Base-by-base conservation (phyloP, 371 early-diverging fungal genomes). In the Lichtheimia ornata region DNA sequence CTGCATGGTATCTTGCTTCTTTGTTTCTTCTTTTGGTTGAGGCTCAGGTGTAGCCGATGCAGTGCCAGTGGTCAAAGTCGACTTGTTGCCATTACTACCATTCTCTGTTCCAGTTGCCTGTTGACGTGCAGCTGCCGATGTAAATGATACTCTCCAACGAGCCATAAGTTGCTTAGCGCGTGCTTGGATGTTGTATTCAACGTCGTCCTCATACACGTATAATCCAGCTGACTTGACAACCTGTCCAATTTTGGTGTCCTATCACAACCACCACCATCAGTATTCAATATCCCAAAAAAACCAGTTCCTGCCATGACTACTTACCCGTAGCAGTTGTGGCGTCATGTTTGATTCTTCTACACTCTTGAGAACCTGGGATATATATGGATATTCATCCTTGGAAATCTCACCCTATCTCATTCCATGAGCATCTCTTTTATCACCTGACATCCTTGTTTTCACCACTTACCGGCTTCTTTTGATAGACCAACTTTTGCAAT, bases 161-260 rank as follows among this genome's bases (percentile, higher is more conserved):
- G 60, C 65, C 75, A 76, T 73, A 53, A 80, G 45, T 50, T 71
- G 69, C 12, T 69, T 73, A 35, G 72, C 73, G 18, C 81, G 81
- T 17, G 72, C 72, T 50, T 68, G 71, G 40, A 80, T 70, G 27
- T 70, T 67, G 62, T 62, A 68, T 20, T 73, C 67, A 14, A 54
- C 53, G 15, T 78, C 78, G 52, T 71, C 59, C 28, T 74, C 75
- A 63, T 68, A 82, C 17, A 62, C 64, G 56, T 78, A 76, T 14
- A 59, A 56, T 40, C 67, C 71, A 15, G 75, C 82, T 17, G 73
- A 69, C 53, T 78, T 82, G 22, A 82, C 73, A 9, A 82, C 82
- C 54, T 76, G 74, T 57, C 77, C 79, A 58, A 82, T 76, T 58
- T 82, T 82, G 64, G 82, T 82, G 61, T 78, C 79, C 82, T 73